Base-by-base conservation (phyloP, 75 land plant species). In the Isoetes taiwanensis region DNA sequence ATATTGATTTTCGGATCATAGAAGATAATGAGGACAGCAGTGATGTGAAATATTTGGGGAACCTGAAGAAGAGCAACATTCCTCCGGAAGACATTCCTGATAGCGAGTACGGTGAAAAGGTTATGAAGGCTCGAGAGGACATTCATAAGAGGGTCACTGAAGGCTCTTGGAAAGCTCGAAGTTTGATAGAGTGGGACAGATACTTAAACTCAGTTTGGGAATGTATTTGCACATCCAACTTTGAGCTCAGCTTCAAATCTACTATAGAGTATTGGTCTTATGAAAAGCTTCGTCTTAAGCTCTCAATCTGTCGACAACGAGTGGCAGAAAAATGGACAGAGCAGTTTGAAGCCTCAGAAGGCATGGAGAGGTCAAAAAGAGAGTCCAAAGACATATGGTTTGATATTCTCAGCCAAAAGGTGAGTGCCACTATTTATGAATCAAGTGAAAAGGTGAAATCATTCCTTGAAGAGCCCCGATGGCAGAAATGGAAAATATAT, bases 201-300 rank as follows among this genome's bases (percentile, higher is more conserved):
- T 31, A 20, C 23, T 12, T 52, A 6, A 2, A 28, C 10, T 23
- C 30, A 9, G 55, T 52, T 28, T 52, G 55, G 55, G 55, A 52
- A 16, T 52, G 55, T 12, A 52, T 61, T 30, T 20, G 6, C n/a
- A 30, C 9, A 20, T 28, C 57, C n/a, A 8, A 61, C 32, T 61
- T 61, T 27, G 63, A 61, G 14, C 2, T 61, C 53, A 19, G 29
- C 2, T 61, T 61, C 37, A 38, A n/a, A 16, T 27, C 31, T 61
- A 26, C 6, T n/a, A 20, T 61, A 2, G 54, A 61, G 54, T 43
- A 61, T 53, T 37, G 30, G 28, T 2, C 24, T 33, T 61, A 61
- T 26, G 16, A 5, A n/a, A 34, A 61, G 0, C 56, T 61, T 12
- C 58, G 46, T 19, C 8, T 0, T 2, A 20, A 26, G 28, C 28